Evolutionary conservation across 768 basidiomycete species (phyloP), one percentile per base, ranked within the genome.

Genomic region (Flagelloscypha sp.): DNA sequence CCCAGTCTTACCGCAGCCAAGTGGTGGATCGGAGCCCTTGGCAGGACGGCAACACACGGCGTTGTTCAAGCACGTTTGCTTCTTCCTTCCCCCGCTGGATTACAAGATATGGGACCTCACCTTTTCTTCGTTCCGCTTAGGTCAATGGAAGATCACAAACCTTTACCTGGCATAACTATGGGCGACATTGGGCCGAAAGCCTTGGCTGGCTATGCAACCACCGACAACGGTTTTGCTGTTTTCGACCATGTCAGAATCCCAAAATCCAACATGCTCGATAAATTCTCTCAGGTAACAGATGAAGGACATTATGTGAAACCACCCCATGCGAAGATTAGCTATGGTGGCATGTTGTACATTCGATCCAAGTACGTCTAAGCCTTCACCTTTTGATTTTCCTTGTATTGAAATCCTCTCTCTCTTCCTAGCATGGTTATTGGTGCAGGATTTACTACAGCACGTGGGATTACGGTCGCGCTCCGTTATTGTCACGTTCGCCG

Each of bases 21-120:
- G 51, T 88, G 84, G 83, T 88, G 84, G 85, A 72, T 83, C 36
- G 84, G 84, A 6, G 78, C 65, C 5, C 58, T 83, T 10, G 84
- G 76, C 0, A 78, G 75, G 57, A 79, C 76, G 0, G 73, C 84
- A 0, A 84, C 82, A 0, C 82, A 85, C 49, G 81, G 81, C 4
- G 69, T 83, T 10, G 72, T 86, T 0, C 83, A 85, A 52, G 84
- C 85, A 3, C 77, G 79, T 50, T 61, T 88, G 7, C 72, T 82
- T 24, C 59, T 85, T 0, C 76, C 78, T 0, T n/a, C n/a, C n/a
- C n/a, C n/a, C n/a, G n/a, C n/a, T n/a, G 64, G 56, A 1, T 76
- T 72, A 12, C 63, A 68, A 48, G 72, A 77, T 45, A 53, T 73
- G 34, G 84, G 84, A 0, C 82, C 83, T 3, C 82, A 86, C 55